Evolutionary conservation across 2,329 filamentous ascomycete genomes (phyloP), one percentile per base, ranked within the genome.

Genomic region (Nothopassalora personata): DNA sequence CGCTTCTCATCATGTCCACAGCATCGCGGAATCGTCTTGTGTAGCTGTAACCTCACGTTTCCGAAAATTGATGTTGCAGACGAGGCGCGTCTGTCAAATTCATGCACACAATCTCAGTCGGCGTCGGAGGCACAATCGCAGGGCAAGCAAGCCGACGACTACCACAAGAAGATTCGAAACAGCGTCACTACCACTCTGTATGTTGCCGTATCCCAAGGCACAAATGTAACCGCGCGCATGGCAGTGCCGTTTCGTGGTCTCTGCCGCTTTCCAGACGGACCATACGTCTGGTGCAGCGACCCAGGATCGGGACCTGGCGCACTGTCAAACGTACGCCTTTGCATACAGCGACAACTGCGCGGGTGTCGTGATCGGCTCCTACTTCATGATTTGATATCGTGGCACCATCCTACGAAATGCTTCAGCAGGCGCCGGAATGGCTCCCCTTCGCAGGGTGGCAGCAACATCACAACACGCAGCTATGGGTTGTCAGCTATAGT

Each of bases 151-250:
- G 27, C 49, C 27, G 19, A 5, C 5, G 27, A 51, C 30, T 19
- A 31, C 30, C 49, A 34, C 49, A 51, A 19, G 10, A 7, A 30
- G 23, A 4, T 28, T 28, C 46, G 23, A 49, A 30, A 49, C 19
- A 18, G 19, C 28, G 46, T 30, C 8, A 49, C 23, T 13, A 49
- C 23, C 11, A 30, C 46, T 9, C 13, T 43, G 39, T 43, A 18
- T 18, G 49, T 18, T 33, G 49, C 49, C 49, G 15, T 33, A 33
- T 51, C 28, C 48, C 7, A 51, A 19, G 5, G 27, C 39, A 43
- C 48, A 36, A 23, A 43, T 31, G 43, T 55, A 48, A 55, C 43
- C 39, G 53, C 45, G 53, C 53, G 53, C 53, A 48, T 47, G 53
- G 53, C 43, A 49, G 30, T 15, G 39, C 53, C 53, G 45, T 48